Evolutionary conservation across 306 rosid species (phyloP).

Genomic region (Ochetophila trinervis): DNA sequence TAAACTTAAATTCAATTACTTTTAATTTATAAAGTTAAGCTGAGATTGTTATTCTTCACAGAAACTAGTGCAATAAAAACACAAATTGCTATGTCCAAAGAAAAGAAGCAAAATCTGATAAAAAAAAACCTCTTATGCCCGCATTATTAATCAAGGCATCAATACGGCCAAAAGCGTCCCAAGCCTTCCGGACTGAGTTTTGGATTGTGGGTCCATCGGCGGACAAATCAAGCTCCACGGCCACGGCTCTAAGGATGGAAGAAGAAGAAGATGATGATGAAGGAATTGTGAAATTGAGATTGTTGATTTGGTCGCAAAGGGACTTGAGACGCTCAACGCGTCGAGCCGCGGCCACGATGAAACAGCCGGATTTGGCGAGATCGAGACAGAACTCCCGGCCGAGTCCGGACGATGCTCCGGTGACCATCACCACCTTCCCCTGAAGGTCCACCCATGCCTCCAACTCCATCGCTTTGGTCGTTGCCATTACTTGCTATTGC

Average conservation of each 20-base stretch:
- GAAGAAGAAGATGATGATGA: conserved; percentile 6
- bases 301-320: conserved; percentile 54
- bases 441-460: conserved; percentile 54
- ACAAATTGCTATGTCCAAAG: neutral
- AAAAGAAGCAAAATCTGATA: neutral
- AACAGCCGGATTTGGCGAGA: conserved; percentile 64
- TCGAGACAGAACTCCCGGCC: conserved; percentile 69
- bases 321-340: conserved; percentile 57
- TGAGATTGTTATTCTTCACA: too few relatives aligned
- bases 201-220: conserved; percentile 48
- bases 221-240: conserved; percentile 62
- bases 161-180: conserved; percentile 70
- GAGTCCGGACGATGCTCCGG: conserved; percentile 84
- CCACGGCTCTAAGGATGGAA: conserved; percentile 39
- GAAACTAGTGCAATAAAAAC: too few relatives aligned
- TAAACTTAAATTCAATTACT: too few relatives aligned
- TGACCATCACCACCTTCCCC: conserved; percentile 76
- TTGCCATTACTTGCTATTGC: too few relatives aligned
- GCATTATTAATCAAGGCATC: conserved; percentile 77
- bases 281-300: neutral
- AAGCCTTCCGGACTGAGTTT: conserved; percentile 53
- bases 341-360: conserved; percentile 64
- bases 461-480: too few relatives aligned
- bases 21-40: too few relatives aligned
- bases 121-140: conserved; percentile 58